These are phyloP conservation scores for Meripilus lineatus DNA, from an alignment of 1,284 basidiomycete genomes.

Conservation along the genomic window DNA sequence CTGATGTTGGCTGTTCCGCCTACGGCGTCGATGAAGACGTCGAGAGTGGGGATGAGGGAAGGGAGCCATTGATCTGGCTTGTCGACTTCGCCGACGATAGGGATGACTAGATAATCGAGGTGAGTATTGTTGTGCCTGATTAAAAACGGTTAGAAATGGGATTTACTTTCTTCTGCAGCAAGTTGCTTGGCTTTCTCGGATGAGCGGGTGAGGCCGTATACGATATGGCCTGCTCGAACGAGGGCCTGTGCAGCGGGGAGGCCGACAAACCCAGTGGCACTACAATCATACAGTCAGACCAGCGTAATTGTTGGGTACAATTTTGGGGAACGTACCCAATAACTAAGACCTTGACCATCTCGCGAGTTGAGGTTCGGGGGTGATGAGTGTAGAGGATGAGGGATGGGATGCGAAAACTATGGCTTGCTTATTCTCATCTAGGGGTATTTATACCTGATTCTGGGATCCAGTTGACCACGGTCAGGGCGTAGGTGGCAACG, in stretches of 20 bases:
- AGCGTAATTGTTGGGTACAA: background rate
- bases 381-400: background rate
- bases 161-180: constrained; percentile 40
- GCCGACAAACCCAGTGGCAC: constrained; percentile 41
- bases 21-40: constrained; percentile 41
- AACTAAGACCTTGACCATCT: background rate
- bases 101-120: constrained; percentile 34
- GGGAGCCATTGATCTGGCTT: constrained; percentile 34
- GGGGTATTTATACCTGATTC: background rate
- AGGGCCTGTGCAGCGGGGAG: constrained; percentile 42
- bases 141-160: background rate
- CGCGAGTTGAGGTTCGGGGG: background rate
- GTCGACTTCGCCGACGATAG: constrained; percentile 37
- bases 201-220: constrained; percentile 44
- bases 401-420: background rate
- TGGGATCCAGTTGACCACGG: background rate
- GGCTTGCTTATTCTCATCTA: background rate
- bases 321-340: background rate
- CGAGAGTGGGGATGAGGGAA: constrained; percentile 35
- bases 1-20: constrained; percentile 23
- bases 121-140: background rate
- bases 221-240: constrained; percentile 44
- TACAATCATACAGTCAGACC: constrained; percentile 5
- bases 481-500: background rate
- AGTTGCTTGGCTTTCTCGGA: constrained; percentile 34